Percentiles rank a stretch among this genome's conserved stretches.
Conservation (phyloP, 257 asterid species). For the Asclepias syriaca region DNA sequence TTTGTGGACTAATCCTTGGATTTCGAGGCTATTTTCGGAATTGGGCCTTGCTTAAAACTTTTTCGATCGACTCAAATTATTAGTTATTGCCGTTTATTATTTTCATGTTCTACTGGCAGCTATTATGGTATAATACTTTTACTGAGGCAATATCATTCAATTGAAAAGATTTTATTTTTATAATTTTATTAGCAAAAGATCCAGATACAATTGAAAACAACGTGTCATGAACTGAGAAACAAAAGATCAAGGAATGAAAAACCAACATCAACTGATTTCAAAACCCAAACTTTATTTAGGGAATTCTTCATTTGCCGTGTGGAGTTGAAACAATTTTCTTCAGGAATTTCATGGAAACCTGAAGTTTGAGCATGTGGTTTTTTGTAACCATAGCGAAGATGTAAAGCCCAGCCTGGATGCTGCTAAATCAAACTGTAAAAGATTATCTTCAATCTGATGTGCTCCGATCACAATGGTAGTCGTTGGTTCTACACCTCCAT, state of each 20-base stretch:
- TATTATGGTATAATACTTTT: too few relatives aligned
- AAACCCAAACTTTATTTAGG: background rate
- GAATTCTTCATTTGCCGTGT: too few relatives aligned
- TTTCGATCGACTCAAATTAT: background rate
- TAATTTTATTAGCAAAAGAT: too few relatives aligned
- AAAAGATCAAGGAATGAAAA: too few relatives aligned
- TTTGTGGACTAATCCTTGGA: background rate
- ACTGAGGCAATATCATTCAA: too few relatives aligned
- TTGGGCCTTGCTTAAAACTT: background rate
- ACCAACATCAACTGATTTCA: too few relatives aligned
- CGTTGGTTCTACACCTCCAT: slow-evolving; percentile 6
- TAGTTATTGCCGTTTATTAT: background rate
- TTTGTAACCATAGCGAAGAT: slow-evolving; percentile 17
- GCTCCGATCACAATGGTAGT: slow-evolving; percentile 37
- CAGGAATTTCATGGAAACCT: slow-evolving; percentile 20
- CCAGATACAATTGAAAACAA: too few relatives aligned
- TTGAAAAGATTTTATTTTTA: too few relatives aligned
- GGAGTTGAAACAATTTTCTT: background rate
- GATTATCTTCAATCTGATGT: slow-evolving; percentile 33
- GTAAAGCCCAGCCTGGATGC: slow-evolving; percentile 23
- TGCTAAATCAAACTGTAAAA: slow-evolving; percentile 25
- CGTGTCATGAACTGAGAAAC: too few relatives aligned
- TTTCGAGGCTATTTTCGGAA: background rate
- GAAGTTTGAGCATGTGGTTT: slow-evolving; percentile 24
- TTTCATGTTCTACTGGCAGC: background rate